phyloP scores from a whole-genome alignment of 2,329 filamentous ascomycete species.

The Monilinia fructicola region DNA sequence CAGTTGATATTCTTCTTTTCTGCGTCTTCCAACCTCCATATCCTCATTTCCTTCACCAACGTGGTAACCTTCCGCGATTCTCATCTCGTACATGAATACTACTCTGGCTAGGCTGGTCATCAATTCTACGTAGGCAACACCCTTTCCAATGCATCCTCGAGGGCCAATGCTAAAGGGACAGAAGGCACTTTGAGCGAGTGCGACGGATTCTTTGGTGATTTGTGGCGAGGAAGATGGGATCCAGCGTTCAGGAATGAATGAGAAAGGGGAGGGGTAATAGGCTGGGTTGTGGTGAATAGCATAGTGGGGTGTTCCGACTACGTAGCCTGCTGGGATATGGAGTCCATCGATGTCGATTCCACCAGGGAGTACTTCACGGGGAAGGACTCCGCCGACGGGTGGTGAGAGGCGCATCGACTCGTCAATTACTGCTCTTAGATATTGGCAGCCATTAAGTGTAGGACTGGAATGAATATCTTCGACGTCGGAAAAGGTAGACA shows the following conservation, averaged over 20 bases:
- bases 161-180: constrained; percentile 36
- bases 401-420: constrained; percentile 37
- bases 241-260: constrained; percentile 50
- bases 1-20: constrained; percentile 64
- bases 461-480: constrained; percentile 41
- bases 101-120: constrained; percentile 31
- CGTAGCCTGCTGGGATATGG: constrained; percentile 44
- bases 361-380: constrained; percentile 33
- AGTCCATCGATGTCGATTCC: constrained; percentile 35
- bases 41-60: constrained; percentile 53
- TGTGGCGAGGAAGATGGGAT: constrained; percentile 34
- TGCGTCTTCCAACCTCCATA: constrained; percentile 55
- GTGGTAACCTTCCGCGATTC: constrained; percentile 41
- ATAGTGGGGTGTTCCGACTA: constrained; percentile 48
- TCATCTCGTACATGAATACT: constrained; percentile 34
- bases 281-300: constrained; percentile 47
- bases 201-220: constrained; percentile 31
- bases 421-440: constrained; percentile 47
- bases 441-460: constrained; percentile 41
- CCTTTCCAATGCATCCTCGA: constrained; percentile 36
- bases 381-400: constrained; percentile 34
- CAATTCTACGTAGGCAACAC: constrained; percentile 34
- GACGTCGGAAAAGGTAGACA: constrained; percentile 29
- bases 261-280: constrained; percentile 46
- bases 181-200: constrained; percentile 30